Evolutionary conservation across 805 yeast genomes (phyloP).

Genomic region (Clavispora vitiphila): DNA sequence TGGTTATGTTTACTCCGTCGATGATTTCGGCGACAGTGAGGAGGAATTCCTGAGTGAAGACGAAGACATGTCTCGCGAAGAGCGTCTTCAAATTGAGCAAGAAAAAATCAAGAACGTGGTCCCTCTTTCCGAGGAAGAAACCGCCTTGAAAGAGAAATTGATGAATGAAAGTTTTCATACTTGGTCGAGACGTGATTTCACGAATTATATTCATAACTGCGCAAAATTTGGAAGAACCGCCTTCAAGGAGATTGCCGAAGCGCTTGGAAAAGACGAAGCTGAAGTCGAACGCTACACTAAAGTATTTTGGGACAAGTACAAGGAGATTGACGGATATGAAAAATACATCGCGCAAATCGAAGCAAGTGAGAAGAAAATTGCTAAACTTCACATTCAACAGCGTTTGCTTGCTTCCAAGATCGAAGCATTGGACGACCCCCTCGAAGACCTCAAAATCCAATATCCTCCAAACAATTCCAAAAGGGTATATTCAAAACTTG

Average conservation of each 20-base stretch:
- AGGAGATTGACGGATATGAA: constrained; percentile 63
- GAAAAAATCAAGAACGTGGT: constrained; percentile 48
- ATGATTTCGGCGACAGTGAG: constrained; percentile 58
- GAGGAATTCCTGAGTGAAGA: constrained; percentile 44
- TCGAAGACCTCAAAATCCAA: constrained; percentile 57
- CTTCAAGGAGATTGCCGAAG: constrained; percentile 44
- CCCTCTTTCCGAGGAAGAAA: constrained; percentile 63
- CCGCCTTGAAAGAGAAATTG: constrained; percentile 45
- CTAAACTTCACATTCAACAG: constrained; percentile 51
- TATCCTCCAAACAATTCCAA: constrained; percentile 85
- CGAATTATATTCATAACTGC: constrained; percentile 63
- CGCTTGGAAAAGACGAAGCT: constrained; percentile 51
- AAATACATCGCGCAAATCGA: constrained; percentile 70
- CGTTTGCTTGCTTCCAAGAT: constrained; percentile 50
- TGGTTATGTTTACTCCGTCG: constrained; percentile 51
- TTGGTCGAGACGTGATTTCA: constrained; percentile 75
- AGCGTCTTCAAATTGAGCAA: constrained; percentile 44
- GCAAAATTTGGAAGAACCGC: constrained; percentile 61
- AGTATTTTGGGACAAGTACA: constrained; percentile 59
- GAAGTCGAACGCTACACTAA: constrained; percentile 58
- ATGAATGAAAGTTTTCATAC: constrained; percentile 54
- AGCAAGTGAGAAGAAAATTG: constrained; percentile 63
- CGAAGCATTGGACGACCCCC: constrained; percentile 50
- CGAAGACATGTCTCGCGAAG: constrained; percentile 31
- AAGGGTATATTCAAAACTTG: constrained; percentile 61